Conservation (phyloP, 805 yeast species). For the Nakazawaea wyomingensis region DNA sequence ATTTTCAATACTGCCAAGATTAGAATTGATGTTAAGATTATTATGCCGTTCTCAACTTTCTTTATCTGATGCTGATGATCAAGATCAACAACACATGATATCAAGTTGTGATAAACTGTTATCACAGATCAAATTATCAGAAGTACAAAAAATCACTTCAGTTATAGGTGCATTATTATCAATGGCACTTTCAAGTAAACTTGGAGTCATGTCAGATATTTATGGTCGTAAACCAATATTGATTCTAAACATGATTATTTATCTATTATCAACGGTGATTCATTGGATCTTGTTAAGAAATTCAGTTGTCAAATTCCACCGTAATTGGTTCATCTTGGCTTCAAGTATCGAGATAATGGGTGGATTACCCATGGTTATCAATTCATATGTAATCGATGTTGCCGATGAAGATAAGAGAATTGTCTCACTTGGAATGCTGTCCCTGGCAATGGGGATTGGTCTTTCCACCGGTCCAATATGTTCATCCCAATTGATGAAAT, state of each 20-base stretch:
- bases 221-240: conserved; percentile 49
- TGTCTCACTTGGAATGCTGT: conserved; percentile 2
- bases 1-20: conserved; percentile 27
- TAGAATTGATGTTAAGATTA: conserved; percentile 28
- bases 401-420: conserved; percentile 10
- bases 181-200: conserved; percentile 44
- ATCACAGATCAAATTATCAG: conserved; percentile 37
- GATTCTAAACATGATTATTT: conserved; percentile 15
- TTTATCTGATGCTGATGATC: conserved; percentile 7
- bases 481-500: conserved; percentile 1
- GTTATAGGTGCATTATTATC: conserved; percentile 34
- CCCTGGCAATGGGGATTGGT: not conserved
- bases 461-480: conserved; percentile 4
- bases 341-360: conserved; percentile 18
- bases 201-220: conserved; percentile 54
- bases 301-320: not conserved
- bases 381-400: conserved; percentile 7
- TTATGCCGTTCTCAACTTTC: conserved; percentile 29
- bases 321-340: not conserved
- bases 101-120: conserved; percentile 26
- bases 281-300: not conserved
- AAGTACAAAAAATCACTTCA: conserved; percentile 34
- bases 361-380: conserved; percentile 8
- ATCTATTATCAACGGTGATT: not conserved
- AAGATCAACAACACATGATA: not conserved